Percentiles rank a stretch among this genome's conserved stretches.
These are phyloP conservation scores for Cyathus striatus DNA, from an alignment of 768 basidiomycete species.

Conservation along the genomic window DNA sequence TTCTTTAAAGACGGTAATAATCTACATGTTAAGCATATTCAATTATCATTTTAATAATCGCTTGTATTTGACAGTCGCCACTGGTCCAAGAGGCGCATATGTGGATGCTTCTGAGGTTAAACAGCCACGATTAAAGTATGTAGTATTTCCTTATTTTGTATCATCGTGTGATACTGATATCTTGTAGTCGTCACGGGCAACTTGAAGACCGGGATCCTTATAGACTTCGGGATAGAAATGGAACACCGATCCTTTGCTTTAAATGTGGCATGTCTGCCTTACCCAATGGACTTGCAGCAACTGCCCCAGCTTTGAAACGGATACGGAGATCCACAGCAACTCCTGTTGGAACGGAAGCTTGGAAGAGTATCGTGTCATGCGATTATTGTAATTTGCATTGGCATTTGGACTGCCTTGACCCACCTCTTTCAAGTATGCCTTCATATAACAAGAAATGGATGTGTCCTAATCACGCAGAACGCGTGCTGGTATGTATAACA, in stretches of 20 bases:
- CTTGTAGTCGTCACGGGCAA: constrained; percentile 71
- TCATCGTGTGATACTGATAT: constrained; percentile 6
- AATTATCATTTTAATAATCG: too few species aligned
- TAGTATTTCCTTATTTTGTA: constrained; percentile 12
- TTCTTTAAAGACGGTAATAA: constrained; percentile 84
- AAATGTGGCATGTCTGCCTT: constrained; percentile 81
- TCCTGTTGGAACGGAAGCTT: constrained; percentile 43
- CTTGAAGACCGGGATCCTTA: constrained; percentile 89
- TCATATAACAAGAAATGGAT: constrained; percentile 92
- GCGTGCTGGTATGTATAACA: constrained; percentile 60
- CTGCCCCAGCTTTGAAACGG: constrained; percentile 49
- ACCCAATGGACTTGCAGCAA: constrained; percentile 46
- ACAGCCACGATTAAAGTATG: constrained; percentile 79
- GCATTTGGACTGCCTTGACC: constrained; percentile 95
- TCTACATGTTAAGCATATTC: constrained; percentile 6
- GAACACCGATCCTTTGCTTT: constrained; percentile 83
- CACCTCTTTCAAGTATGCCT: constrained; percentile 84
- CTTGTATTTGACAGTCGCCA: constrained; percentile 64
- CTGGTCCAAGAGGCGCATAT: constrained; percentile 78
- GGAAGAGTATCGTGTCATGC: constrained; percentile 83
- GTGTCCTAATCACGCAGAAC: constrained; percentile 97
- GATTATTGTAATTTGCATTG: constrained; percentile 94
- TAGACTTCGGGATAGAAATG: constrained; percentile 81
- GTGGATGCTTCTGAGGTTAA: constrained; percentile 75
- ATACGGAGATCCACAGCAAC: constrained; percentile 45